Base-by-base conservation (phyloP, 1,284 basidiomycete genomes). In the Inonotus obliquus region DNA sequence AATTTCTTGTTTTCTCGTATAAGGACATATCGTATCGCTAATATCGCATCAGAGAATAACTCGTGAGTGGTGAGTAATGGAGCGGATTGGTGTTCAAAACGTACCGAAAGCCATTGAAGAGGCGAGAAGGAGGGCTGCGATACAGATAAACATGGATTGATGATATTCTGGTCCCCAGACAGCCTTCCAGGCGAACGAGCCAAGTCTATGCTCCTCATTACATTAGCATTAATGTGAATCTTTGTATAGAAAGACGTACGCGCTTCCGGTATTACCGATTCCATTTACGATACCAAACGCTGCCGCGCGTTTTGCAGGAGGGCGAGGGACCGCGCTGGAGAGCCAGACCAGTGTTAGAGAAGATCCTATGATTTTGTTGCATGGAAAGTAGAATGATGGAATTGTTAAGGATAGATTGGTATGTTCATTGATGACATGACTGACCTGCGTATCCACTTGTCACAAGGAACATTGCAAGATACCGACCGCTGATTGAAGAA, bases 391-490 rank as follows among this genome's bases (percentile, higher is more conserved):
- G 23, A 32, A 9, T 9, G 4, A n/a, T 23, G 9, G 23, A 32
- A 9, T 9, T 32, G 32, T 32, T 32, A 9, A 32, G n/a, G 32
- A 32, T 32, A 9, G 32, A 32, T 32, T 9, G 32, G 32, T 32
- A 32, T 32, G 4, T 9, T 32, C 32, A 4, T 9, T 4, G 32
- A 32, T 32, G 32, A 9, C 9, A 4, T 9, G 32, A 32, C 54
- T 19, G 14, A 44, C 54, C 54, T 38, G 54, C 54, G 13, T 41
- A 44, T 14, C 54, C 54, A 19, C 14, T 55, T 25, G 85, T 79
- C 84, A 87, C 85, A 19, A 87, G 73, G 74, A 89, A 89, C 69
- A 89, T 74, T 0, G 82, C 77, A 41, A 89, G 74, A 65, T 89
- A 89, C 56, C 87, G 79, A 4, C 76, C 84, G 0, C 75, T 80